Conservation (phyloP, 148 eudicot species). For the Nepenthes mirabilis region DNA sequence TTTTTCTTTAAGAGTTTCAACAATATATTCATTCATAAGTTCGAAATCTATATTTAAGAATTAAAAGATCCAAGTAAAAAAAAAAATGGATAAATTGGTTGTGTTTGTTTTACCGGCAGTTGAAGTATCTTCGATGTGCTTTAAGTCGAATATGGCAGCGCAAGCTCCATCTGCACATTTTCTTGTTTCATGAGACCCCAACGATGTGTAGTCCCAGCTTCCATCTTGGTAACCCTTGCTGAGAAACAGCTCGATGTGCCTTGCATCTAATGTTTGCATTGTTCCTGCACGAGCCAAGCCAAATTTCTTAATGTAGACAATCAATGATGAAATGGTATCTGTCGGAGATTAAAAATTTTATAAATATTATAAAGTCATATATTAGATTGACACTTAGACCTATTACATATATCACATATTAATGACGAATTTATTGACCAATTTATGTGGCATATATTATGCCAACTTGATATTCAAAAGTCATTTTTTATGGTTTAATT, state of each 20-base stretch:
- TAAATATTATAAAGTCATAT: too few relatives aligned
- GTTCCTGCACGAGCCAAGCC: conserved; percentile 43
- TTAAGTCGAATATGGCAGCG: conserved; percentile 65
- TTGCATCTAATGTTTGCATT: conserved; percentile 84
- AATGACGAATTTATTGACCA: too few relatives aligned
- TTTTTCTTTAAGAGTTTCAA: too few relatives aligned
- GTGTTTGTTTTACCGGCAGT: conserved; percentile 44
- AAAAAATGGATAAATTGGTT: not conserved
- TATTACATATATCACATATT: too few relatives aligned
- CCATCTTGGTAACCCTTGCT: conserved; percentile 47
- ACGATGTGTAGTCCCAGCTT: conserved; percentile 58
- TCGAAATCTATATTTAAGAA: too few relatives aligned
- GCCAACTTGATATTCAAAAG: too few relatives aligned
- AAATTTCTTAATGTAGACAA: not conserved
- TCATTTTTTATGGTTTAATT: too few relatives aligned
- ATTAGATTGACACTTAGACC: too few relatives aligned
- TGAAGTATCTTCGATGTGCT: conserved; percentile 45
- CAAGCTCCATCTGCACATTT: conserved; percentile 51
- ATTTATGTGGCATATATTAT: too few relatives aligned
- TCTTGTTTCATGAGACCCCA: conserved; percentile 53
- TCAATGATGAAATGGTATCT: not conserved
- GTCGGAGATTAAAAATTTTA: not conserved
- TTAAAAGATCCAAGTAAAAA: not conserved
- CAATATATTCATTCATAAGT: too few relatives aligned
- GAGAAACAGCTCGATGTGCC: conserved; percentile 84